Evolutionary conservation across 441 rosid species (phyloP), one percentile per base, ranked within the genome.

Genomic region (Populus hybrid): DNA sequence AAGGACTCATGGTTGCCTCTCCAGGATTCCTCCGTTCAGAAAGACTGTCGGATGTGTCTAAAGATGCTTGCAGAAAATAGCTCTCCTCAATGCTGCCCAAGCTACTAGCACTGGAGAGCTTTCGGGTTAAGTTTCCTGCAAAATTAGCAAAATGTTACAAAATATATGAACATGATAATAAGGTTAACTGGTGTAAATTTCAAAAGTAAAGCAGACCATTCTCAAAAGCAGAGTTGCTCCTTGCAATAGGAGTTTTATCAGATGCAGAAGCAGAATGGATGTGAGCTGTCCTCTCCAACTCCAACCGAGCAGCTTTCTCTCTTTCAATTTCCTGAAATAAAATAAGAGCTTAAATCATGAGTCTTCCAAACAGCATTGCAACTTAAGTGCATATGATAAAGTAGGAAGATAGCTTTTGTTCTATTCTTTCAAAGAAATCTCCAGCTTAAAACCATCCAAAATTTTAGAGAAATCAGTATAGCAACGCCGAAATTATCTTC

Each of bases 31-130:
- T 94, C 87, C 91, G 93, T 73, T 91, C 99, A 46, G 93, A 84
- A 74, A 79, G 82, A 82, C 82, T 85, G 79, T 91, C 98, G 76
- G 97, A 91, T 24, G 96, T 85, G 79, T 93, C 97, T 82, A 96
- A 87, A 71, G 99, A 92, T 71, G 98, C 94, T 84, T 94, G 98
- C 77, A 96, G 92, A 84, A 82, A 97, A 86, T 91, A 90, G 82
- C 99, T 91, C 85, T 94, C 99, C 91, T 97, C 99, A 90, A 93
- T 86, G 89, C 96, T 92, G 75, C 97, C 95, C 57, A 94, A 82
- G 85, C 98, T 97, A 83, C 93, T 86, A 71, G 97, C 87, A 73
- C 84, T 97, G 74, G 98, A 93, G 79, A 91, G 89, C 80, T 86
- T 94, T 57, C 97, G 89, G 40, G 78, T 83, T 86, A 89, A 82